Evolutionary conservation across 257 asterid species (phyloP).

Genomic region (Rehmannia glutinosa): DNA sequence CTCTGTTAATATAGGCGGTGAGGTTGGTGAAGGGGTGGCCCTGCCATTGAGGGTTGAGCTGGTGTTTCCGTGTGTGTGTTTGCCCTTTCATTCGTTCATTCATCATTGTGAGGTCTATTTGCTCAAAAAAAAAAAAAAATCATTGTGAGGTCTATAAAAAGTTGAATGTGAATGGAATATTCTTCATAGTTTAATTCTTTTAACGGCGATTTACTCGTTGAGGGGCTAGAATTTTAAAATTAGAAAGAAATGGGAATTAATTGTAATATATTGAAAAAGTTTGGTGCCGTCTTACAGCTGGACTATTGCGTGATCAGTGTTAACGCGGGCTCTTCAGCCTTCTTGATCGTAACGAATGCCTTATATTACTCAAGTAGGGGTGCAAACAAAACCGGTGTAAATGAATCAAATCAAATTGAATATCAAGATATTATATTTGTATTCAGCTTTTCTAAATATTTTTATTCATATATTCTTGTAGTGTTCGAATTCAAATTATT

Average conservation of each 20-base stretch:
- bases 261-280: background rate
- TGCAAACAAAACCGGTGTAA: background rate
- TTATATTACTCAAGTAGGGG: too few relatives aligned
- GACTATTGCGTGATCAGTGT: slow-evolving; percentile 2
- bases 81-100: slow-evolving; percentile 13
- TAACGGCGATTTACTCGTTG: slow-evolving; percentile 23
- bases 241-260: background rate
- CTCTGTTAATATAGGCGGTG: slow-evolving; percentile 16
- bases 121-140: too few relatives aligned
- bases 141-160: slow-evolving; percentile 20
- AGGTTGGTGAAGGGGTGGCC: slow-evolving; percentile 3
- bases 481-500: too few relatives aligned
- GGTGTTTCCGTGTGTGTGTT: background rate
- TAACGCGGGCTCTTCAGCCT: slow-evolving; percentile 4
- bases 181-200: background rate
- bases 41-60: slow-evolving; percentile 17
- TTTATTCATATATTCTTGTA: too few relatives aligned
- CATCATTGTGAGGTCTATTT: slow-evolving; percentile 1
- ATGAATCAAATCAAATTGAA: too few relatives aligned
- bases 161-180: background rate
- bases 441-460: too few relatives aligned
- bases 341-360: slow-evolving; percentile 9
- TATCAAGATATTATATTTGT: too few relatives aligned
- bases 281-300: slow-evolving; percentile 21
- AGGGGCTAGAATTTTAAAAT: background rate